Evolutionary conservation across 2,329 filamentous ascomycete genomes (phyloP).

Genomic region (Trichoderma atrobrunneum): DNA sequence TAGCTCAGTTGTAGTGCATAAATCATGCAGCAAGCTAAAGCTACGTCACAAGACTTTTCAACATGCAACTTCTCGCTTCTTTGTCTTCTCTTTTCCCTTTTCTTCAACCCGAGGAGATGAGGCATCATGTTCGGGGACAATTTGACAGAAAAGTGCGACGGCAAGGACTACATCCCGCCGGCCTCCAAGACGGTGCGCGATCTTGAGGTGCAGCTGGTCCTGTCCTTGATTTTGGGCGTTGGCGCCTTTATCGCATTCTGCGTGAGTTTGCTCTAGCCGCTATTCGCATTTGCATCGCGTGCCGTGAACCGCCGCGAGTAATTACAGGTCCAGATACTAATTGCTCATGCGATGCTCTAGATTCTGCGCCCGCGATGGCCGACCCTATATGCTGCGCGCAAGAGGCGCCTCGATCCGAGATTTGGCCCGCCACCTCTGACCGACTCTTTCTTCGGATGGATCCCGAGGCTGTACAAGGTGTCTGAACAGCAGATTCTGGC

Average conservation of each 20-base stretch:
- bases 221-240: constrained; percentile 69
- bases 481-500: constrained; percentile 86
- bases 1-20: not conserved
- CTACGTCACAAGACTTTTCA: constrained; percentile 13
- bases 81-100: not conserved
- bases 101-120: not conserved
- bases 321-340: not conserved
- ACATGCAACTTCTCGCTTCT: not conserved
- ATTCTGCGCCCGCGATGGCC: constrained; percentile 89
- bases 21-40: constrained; percentile 9
- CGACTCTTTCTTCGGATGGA: constrained; percentile 88
- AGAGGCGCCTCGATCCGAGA: constrained; percentile 63
- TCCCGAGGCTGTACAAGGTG: constrained; percentile 77
- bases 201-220: constrained; percentile 63
- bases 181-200: constrained; percentile 38
- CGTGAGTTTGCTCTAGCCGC: constrained; percentile 42
- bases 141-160: constrained; percentile 26
- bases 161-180: constrained; percentile 26
- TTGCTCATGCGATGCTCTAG: constrained; percentile 41
- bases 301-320: not conserved
- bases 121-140: constrained; percentile 19
- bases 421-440: constrained; percentile 72
- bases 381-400: constrained; percentile 82
- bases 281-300: not conserved
- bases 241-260: constrained; percentile 75